Base-by-base conservation (phyloP, 1,284 basidiomycete species). In the Xanthoconium separans region DNA sequence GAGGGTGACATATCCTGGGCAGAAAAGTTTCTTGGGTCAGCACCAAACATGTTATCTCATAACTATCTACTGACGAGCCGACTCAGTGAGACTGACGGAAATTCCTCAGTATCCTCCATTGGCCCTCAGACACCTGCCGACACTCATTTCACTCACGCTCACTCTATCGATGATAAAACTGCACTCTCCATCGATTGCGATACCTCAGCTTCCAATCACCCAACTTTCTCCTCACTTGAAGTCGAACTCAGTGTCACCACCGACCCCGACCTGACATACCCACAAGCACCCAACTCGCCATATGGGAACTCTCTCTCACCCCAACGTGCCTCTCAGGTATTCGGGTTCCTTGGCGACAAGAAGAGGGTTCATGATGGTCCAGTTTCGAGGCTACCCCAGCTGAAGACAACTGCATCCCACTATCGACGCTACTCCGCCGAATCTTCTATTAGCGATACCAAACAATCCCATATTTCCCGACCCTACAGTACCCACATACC, bases 1-100 rank as follows among this genome's bases (percentile, higher is more conserved):
- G 85, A 88, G 63, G 83, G 85, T 11, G 88, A 90, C 61, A 87
- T 91, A 50, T 89, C 86, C 3, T 91, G 88, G 88, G 88, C 88
- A 12, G 88, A 91, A 70, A 78, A 78, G 34, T 84, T 81, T 66
- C 73, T 91, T 53, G 79, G 77, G 88, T 89, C 62, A 56, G 82
- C 63, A 2, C n/a, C 16, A 20, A 30, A 36, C 39, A 18, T 16
- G 6, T 47, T 41, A 34, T 33, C 30, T 49, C 13, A 37, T 44
- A 22, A 16, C 41, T 24, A 50, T 31, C 36, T 20, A 24, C 33
- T 58, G 33, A 65, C 41, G 6, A 42, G 31, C 20, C 12, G 6
- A 7, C 50, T 50, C 58, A 83, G 81, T 13, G 81, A 83, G 64
- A 74, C 71, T 15, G 76, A 78, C 45, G 72, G 68, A 49, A 66